phyloP scores from a whole-genome alignment of 176 grass and related monocot species.

The Paspalum notatum region DNA sequence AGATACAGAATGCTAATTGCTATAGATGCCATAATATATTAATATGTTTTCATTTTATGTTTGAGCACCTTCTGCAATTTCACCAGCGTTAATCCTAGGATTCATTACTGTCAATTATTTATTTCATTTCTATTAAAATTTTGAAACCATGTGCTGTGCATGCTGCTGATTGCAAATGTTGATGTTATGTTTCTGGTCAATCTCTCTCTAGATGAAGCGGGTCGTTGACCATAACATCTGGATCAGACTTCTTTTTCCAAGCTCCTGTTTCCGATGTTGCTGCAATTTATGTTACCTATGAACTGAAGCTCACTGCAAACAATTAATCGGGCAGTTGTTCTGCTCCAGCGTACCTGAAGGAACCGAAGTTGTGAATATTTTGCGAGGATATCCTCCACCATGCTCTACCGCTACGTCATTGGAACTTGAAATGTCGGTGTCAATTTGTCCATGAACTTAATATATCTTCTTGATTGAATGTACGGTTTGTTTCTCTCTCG shows the following conservation, averaged over 20 bases:
- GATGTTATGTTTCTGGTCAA: slow-evolving; percentile 26
- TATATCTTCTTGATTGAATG: slow-evolving; percentile 16
- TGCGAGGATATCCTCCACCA: slow-evolving; percentile 37
- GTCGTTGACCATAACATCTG: slow-evolving; percentile 35
- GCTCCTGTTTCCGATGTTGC: slow-evolving; percentile 39
- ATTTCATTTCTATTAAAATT: slow-evolving; percentile 15
- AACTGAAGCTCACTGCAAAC: slow-evolving; percentile 36
- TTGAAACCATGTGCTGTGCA: neutral
- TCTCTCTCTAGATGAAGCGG: slow-evolving; percentile 45
- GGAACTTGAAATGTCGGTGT: neutral
- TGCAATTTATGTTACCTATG: slow-evolving; percentile 45
- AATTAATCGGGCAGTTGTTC: slow-evolving; percentile 45
- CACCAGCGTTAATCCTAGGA: slow-evolving; percentile 1
- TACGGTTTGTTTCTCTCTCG: neutral
- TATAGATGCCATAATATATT: slow-evolving; percentile 1
- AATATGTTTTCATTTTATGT: neutral
- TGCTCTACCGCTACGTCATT: neutral
- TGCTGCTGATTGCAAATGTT: slow-evolving; percentile 14
- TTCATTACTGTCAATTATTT: neutral
- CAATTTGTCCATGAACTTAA: neutral
- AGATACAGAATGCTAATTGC: neutral
- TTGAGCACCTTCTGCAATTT: neutral
- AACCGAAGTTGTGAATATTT: slow-evolving; percentile 56
- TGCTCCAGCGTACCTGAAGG: slow-evolving; percentile 37
- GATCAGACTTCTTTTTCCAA: slow-evolving; percentile 23